Conservation (phyloP, 352 stramenopile genomes). For the Pythium folliculosum region DNA sequence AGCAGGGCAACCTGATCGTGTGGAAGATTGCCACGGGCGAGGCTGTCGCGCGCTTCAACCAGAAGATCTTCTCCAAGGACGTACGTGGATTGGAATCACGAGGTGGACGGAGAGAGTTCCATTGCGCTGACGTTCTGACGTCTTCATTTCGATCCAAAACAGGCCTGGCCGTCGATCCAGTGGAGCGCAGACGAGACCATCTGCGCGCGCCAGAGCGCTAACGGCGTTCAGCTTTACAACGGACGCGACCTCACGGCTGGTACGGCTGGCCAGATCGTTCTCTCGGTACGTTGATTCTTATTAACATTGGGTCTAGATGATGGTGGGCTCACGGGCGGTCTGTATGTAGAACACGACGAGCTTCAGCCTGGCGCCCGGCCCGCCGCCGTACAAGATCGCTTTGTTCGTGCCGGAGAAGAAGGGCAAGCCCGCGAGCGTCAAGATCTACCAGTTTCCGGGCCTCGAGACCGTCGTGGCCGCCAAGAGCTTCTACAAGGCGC, state of each 20-base stretch:
- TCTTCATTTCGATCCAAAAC: not conserved
- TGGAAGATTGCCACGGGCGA: constrained; percentile 68
- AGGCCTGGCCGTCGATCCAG: constrained; percentile 90
- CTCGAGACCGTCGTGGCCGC: constrained; percentile 65
- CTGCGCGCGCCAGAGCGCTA: constrained; percentile 72
- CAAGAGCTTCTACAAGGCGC: constrained; percentile 92
- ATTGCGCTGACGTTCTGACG: not conserved
- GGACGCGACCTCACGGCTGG: constrained; percentile 57
- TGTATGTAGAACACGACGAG: constrained; percentile 67
- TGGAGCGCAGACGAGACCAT: constrained; percentile 91
- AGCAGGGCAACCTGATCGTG: constrained; percentile 80
- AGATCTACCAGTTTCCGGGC: constrained; percentile 81
- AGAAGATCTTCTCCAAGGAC: constrained; percentile 85
- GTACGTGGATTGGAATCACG: constrained; percentile 34
- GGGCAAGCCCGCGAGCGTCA: constrained; percentile 84
- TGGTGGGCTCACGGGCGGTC: too few relatives aligned
- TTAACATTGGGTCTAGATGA: too few relatives aligned
- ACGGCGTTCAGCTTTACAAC: constrained; percentile 80
- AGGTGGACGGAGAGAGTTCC: not conserved
- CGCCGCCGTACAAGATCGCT: constrained; percentile 81
- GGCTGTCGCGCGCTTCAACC: constrained; percentile 73
- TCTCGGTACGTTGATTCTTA: constrained; percentile 46
- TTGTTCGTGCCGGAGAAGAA: constrained; percentile 90
- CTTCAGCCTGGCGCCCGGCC: constrained; percentile 84
- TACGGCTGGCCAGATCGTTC: constrained; percentile 68